Evolutionary conservation across 2,329 filamentous ascomycete species (phyloP).

Genomic region (Ascochyta koolunga): DNA sequence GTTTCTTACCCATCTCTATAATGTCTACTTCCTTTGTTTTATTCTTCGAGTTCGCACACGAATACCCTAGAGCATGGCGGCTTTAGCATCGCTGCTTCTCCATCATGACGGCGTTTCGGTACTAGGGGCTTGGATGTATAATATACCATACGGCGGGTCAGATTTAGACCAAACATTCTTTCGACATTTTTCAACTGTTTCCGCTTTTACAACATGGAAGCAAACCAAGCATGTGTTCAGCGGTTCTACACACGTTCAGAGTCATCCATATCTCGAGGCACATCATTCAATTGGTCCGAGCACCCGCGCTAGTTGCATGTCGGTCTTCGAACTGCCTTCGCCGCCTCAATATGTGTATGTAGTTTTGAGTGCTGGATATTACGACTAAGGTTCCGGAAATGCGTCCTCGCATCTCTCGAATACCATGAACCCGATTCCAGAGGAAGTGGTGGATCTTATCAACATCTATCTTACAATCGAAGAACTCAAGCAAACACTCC

Average conservation of each 20-base stretch:
- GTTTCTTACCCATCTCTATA: not conserved
- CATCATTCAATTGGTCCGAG: not conserved
- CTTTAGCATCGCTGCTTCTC: conserved; percentile 5
- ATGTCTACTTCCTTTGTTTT: not conserved
- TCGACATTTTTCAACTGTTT: not conserved
- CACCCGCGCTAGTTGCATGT: not conserved
- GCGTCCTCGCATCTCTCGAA: not conserved
- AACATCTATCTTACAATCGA: not conserved
- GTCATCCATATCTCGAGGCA: not conserved
- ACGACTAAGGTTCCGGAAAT: not conserved
- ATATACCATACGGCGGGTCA: not conserved
- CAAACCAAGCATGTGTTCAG: not conserved
- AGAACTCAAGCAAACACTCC: not conserved
- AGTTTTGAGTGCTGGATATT: not conserved
- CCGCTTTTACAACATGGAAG: not conserved
- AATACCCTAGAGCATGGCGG: conserved; percentile 14
- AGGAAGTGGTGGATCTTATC: not conserved
- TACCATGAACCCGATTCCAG: not conserved
- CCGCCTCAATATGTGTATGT: not conserved
- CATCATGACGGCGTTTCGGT: conserved; percentile 10
- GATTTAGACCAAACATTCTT: not conserved
- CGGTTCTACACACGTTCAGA: not conserved
- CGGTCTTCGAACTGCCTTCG: not conserved
- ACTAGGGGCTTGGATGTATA: not conserved
- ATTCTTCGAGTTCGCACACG: conserved; percentile 1